Base-by-base conservation (phyloP, 306 rosid species). In the Rosa multiflora region DNA sequence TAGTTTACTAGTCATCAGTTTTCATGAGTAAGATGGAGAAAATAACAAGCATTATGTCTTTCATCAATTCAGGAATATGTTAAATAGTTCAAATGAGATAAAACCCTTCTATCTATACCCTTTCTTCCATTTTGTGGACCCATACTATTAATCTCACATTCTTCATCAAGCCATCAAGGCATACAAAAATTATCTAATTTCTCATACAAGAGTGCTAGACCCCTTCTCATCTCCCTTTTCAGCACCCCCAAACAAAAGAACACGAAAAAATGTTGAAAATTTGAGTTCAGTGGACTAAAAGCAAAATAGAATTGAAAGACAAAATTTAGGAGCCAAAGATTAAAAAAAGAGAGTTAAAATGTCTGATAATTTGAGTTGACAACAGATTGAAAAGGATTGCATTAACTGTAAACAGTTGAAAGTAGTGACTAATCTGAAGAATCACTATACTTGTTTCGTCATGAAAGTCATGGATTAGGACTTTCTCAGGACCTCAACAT, bases 1-100 rank as follows among this genome's bases (percentile, higher is more conserved):
- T 32, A 32, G 37, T 32, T 29, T 29, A 29, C 0, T 59, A 8
- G 82, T 63, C 67, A 78, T 68, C 59, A 44, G 8, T 59, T 23
- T 70, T 51, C 78, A 71, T 5, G 17, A 67, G 63, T 32, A 21
- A 5, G 52, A 58, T 73, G 76, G 68, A 21, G 40, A 56, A 13
- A 14, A 40, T 44, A 74, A 13, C 8, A 12, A 37, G 68, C 10
- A 74, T 0, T 43, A 29, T 32, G 46, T 35, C 12, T 17, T 72
- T 52, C 48, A 55, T 73, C 9, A 5, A 39, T 35, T 18, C 63
- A 35, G 48, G 23, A 37, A 72, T 29, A 15, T 51, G 40, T 18
- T 23, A 51, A 5, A 72, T 10, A 17, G 47, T 64, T 32, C 15
- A 35, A 14, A 66, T 66, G 23, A 18, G 64, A 51, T 52, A 7